These are phyloP conservation scores for Diplodia mutila DNA, from an alignment of 2,329 filamentous ascomycete species.

Conservation along the genomic window DNA sequence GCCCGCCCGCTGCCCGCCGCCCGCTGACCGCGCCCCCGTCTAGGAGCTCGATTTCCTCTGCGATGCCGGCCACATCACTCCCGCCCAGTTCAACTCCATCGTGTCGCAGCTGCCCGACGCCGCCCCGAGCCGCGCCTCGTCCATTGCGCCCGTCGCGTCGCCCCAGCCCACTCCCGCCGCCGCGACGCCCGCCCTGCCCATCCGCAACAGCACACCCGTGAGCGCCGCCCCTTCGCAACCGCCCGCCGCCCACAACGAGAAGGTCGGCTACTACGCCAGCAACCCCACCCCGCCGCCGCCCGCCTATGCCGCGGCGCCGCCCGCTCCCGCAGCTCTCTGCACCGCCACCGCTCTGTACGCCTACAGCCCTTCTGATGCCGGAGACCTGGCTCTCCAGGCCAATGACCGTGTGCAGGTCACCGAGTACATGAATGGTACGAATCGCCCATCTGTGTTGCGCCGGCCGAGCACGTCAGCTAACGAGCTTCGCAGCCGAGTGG, in stretches of 20 bases:
- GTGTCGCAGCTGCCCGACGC: constrained; percentile 74
- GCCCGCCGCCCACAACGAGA: constrained; percentile 38
- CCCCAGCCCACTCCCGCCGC: constrained; percentile 34
- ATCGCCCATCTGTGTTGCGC: neutral
- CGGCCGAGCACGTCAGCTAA: neutral
- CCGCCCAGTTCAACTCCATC: constrained; percentile 75
- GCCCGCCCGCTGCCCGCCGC: neutral
- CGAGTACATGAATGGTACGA: constrained; percentile 79
- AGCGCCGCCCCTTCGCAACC: constrained; percentile 36
- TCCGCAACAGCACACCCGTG: constrained; percentile 34
- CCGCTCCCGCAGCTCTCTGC: constrained; percentile 62
- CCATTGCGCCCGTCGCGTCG: constrained; percentile 30
- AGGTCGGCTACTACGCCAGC: constrained; percentile 47
- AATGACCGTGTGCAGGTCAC: constrained; percentile 80
- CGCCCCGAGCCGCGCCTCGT: constrained; percentile 53
- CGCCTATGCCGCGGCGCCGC: constrained; percentile 53
- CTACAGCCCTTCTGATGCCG: constrained; percentile 78
- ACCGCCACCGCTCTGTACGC: constrained; percentile 81
- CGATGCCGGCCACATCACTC: constrained; percentile 78
- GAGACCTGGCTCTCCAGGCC: constrained; percentile 79
- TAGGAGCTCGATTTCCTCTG: constrained; percentile 91
- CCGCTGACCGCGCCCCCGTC: constrained; percentile 28
- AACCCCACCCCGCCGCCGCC: constrained; percentile 44
- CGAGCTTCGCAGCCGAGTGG: constrained; percentile 68
- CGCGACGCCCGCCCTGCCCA: constrained; percentile 40